These are phyloP conservation scores for Rhizoclosmatium globosum DNA, from an alignment of 192 early-diverging fungal species.

Conservation along the genomic window DNA sequence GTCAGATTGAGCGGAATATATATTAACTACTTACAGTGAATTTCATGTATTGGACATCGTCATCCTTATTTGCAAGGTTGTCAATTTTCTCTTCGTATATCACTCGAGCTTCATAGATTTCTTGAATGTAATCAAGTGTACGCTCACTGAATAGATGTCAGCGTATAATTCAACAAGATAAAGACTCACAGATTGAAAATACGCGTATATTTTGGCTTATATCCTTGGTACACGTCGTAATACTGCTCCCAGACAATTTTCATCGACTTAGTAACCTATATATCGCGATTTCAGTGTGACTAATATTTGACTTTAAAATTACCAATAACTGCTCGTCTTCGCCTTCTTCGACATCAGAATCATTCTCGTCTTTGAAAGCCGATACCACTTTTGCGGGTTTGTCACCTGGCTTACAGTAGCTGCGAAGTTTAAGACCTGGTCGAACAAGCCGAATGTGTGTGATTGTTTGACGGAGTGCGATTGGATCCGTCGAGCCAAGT, in stretches of 20 bases:
- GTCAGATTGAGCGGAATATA: not conserved
- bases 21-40: constrained; percentile 23
- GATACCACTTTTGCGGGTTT: constrained; percentile 5
- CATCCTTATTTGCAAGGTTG: constrained; percentile 20
- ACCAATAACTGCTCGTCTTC: constrained; percentile 45
- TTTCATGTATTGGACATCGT: constrained; percentile 14
- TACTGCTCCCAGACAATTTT: constrained; percentile 53
- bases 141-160: no score
- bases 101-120: constrained; percentile 54
- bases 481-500: constrained; percentile 16
- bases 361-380: constrained; percentile 21
- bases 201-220: constrained; percentile 43
- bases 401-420: constrained; percentile 33
- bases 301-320: constrained; percentile 5
- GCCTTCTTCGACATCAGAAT: constrained; percentile 31
- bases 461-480: constrained; percentile 30
- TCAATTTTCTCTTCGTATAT: constrained; percentile 43
- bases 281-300: not conserved
- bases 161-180: no score
- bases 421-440: constrained; percentile 48
- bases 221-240: constrained; percentile 47
- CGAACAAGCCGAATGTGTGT: constrained; percentile 51
- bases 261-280: constrained; percentile 41
- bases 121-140: constrained; percentile 50
- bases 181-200: constrained; percentile 32